Conservation (phyloP, 2,329 filamentous ascomycete genomes). For the Xylogone sp. region DNA sequence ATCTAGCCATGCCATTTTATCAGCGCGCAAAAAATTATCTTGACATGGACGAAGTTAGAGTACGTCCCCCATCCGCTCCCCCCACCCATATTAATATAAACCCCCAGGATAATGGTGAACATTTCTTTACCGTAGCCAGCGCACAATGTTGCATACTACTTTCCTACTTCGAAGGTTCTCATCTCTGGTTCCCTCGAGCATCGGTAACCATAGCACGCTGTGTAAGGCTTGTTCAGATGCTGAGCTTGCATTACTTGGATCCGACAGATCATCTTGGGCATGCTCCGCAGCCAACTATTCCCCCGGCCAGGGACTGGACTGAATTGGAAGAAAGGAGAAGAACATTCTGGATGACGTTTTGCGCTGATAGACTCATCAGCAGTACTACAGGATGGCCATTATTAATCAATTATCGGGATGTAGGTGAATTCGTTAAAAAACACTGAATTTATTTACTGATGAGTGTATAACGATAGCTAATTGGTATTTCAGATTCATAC, state of each 20-base stretch:
- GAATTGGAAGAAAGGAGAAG: constrained; percentile 64
- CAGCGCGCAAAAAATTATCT: constrained; percentile 82
- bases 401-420: constrained; percentile 61
- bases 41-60: constrained; percentile 80
- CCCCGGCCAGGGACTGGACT: constrained; percentile 61
- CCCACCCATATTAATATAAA: not conserved
- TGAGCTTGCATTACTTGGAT: constrained; percentile 65
- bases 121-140: constrained; percentile 52
- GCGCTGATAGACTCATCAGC: constrained; percentile 61
- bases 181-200: constrained; percentile 64
- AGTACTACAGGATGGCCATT: constrained; percentile 69
- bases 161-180: constrained; percentile 61
- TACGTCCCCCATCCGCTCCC: constrained; percentile 26
- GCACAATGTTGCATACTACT: constrained; percentile 61
- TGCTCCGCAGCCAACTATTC: constrained; percentile 48
- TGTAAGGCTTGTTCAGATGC: constrained; percentile 58
- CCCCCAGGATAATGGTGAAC: not conserved
- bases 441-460: not conserved
- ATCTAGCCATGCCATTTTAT: constrained; percentile 81
- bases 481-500: constrained; percentile 42
- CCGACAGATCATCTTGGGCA: constrained; percentile 33
- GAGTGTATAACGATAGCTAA: no score
- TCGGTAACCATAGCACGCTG: constrained; percentile 63
- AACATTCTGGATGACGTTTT: constrained; percentile 66
- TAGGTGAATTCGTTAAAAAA: constrained; percentile 5